A percentile compares a stretch with the other conserved stretches of the same genome.
phyloP scores from a whole-genome alignment of 2,329 filamentous ascomycete species.

The Grosmannia huntii region DNA sequence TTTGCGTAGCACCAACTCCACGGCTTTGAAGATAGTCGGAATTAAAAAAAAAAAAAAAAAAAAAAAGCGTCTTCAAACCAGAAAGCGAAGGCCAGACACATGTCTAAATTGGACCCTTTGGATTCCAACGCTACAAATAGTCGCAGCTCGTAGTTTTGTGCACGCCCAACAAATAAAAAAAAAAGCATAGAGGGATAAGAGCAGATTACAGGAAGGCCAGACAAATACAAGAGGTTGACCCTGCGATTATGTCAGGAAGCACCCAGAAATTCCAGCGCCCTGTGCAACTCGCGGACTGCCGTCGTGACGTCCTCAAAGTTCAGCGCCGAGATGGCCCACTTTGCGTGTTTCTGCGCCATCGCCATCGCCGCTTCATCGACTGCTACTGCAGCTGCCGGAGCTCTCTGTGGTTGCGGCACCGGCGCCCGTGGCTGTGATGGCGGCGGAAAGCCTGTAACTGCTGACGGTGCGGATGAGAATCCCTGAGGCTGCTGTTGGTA shows the following conservation, averaged over 20 bases:
- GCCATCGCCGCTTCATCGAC: constrained; percentile 58
- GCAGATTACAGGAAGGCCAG: neutral
- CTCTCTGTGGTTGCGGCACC: too few relatives aligned
- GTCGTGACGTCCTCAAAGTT: constrained; percentile 95
- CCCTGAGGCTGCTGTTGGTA: constrained; percentile 14
- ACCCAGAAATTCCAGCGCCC: constrained; percentile 59
- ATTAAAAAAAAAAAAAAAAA: too few relatives aligned
- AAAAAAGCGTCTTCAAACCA: too few relatives aligned
- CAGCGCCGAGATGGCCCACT: constrained; percentile 90
- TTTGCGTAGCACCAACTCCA: too few relatives aligned
- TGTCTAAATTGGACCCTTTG: too few relatives aligned
- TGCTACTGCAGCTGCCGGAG: constrained; percentile 1
- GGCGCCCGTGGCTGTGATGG: constrained; percentile 9
- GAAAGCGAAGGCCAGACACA: too few relatives aligned
- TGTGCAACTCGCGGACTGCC: constrained; percentile 70
- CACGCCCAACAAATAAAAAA: too few relatives aligned
- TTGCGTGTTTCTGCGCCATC: constrained; percentile 86
- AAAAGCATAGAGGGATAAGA: neutral
- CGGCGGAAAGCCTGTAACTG: neutral
- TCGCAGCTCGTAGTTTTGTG: too few relatives aligned
- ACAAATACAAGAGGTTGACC: too few relatives aligned
- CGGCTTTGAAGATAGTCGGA: too few relatives aligned
- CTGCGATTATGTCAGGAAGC: constrained; percentile 32
- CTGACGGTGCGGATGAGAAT: neutral
- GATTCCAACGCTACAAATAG: too few relatives aligned